Base-by-base conservation (phyloP, 2,329 filamentous ascomycete genomes). In the Saccharata proteae region DNA sequence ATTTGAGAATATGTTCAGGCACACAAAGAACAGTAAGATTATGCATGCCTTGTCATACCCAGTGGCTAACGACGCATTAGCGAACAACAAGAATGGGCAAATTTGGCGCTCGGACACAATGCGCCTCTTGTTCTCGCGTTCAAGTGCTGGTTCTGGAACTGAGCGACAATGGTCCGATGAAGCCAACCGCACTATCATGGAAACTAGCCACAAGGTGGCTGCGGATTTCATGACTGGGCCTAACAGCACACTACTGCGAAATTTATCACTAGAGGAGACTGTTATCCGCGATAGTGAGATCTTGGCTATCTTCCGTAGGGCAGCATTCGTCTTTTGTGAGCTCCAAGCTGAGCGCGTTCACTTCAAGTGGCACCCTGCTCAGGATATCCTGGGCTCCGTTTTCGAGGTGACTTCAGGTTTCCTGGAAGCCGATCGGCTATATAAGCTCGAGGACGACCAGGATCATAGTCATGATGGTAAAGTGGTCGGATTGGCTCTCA, bases 391-490 rank as follows among this genome's bases (percentile, higher is more conserved):
- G 11, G n/a, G 16, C 16, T 10, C 6, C 8, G 4, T 7, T 10
- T 32, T 32, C 23, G 14, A 5, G 4, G 16, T 26, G 4, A 4
- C 8, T 9, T 32, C 30, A 10, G 2, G 7, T 12, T 11, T 6
- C 11, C 14, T 32, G 23, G 26, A 18, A n/a, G 22, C 30, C 3
- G 30, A 32, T 12, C 30, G 30, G 10, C 13, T 26, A 3, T 24
- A 32, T 19, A 32, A 25, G 23, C 16, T 32, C 4, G 30, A 29
- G 7, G 27, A 32, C 3, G 30, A 32, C 16, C 22, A 32, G 16
- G 22, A 26, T 4, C 17, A 32, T 9, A 11, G 10, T 3, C 6
- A 16, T 7, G 30, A 32, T 15, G 30, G 30, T 3, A n/a, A 25
- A 7, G 6, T 3, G 16, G 16, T 26, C 16, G 21, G 14, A 14